Evolutionary conservation across 768 basidiomycete genomes (phyloP).

Genomic region (Lactarius quietus): DNA sequence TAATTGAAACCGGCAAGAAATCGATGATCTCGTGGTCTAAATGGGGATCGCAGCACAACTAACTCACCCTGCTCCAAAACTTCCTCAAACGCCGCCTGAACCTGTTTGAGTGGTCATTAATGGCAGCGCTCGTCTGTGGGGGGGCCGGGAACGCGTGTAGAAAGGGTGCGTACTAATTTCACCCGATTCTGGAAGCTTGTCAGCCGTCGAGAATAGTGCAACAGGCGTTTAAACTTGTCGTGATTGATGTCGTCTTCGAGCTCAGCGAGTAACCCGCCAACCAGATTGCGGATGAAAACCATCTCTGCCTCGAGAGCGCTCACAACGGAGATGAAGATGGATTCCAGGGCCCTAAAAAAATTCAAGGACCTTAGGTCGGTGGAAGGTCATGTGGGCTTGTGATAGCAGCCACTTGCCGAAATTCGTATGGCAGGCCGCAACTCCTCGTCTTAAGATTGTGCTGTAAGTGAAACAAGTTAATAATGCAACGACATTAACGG

Average conservation of each 20-base stretch:
- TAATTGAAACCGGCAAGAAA: constrained; percentile 31
- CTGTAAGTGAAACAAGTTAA: constrained; percentile 36
- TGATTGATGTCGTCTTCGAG: constrained; percentile 95
- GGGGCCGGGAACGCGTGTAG: constrained; percentile 6
- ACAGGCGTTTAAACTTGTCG: constrained; percentile 85
- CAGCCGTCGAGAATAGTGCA: constrained; percentile 89
- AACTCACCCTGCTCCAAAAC: constrained; percentile 77
- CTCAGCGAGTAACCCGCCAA: constrained; percentile 86
- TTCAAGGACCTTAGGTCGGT: constrained; percentile 7
- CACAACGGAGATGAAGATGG: constrained; percentile 85
- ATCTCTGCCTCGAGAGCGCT: constrained; percentile 95
- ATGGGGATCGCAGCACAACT: constrained; percentile 1
- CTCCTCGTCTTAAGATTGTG: constrained; percentile 78
- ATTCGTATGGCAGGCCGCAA: constrained; percentile 78
- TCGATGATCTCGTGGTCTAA: background rate
- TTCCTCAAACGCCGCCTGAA: constrained; percentile 88
- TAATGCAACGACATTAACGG: constrained; percentile 17
- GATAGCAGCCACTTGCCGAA: constrained; percentile 51
- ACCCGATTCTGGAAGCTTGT: constrained; percentile 90
- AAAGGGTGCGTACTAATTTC: constrained; percentile 52
- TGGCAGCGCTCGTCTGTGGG: constrained; percentile 2
- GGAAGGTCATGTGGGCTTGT: constrained; percentile 23
- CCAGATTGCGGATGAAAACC: constrained; percentile 88
- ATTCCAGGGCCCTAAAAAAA: constrained; percentile 75
- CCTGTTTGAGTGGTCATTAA: constrained; percentile 40